A percentile compares a stretch with the other conserved stretches of the same genome.
Evolutionary conservation across 768 basidiomycete genomes (phyloP).

Genomic region (Suillus subluteus): DNA sequence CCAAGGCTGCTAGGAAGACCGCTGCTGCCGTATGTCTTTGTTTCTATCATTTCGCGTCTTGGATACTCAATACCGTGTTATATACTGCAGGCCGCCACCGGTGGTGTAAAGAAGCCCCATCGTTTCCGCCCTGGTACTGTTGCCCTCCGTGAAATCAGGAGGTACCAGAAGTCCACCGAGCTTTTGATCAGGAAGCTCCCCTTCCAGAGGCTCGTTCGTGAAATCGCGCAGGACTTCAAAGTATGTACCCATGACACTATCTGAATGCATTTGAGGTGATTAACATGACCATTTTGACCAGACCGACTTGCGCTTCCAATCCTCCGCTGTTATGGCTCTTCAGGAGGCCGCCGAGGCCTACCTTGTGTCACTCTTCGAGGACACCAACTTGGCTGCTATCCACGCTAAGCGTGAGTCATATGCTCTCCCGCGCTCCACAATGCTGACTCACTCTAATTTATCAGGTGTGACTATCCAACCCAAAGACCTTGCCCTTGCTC

Average conservation of each 20-base stretch:
- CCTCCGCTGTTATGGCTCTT: conserved; percentile 90
- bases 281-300: conserved; percentile 28
- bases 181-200: conserved; percentile 99
- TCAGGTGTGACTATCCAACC: conserved; percentile 72
- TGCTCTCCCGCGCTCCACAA: conserved; percentile 3
- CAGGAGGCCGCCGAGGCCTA: conserved; percentile 93
- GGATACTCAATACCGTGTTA: conserved; percentile 14
- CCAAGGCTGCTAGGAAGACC: conserved; percentile 94
- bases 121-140: conserved; percentile 97
- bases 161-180: conserved; percentile 99
- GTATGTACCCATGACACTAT: conserved; percentile 39
- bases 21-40: conserved; percentile 59
- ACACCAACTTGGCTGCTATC: conserved; percentile 91
- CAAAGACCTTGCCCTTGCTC: conserved; percentile 86
- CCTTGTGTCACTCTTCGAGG: conserved; percentile 85
- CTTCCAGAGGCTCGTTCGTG: conserved; percentile 97
- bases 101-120: conserved; percentile 99
- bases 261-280: not conserved
- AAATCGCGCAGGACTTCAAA: conserved; percentile 98
- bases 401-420: conserved; percentile 72
- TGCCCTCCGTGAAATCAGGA: conserved; percentile 97
- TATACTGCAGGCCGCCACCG: conserved; percentile 65
- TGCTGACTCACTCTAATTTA: conserved; percentile 20
- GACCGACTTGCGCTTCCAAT: conserved; percentile 95
- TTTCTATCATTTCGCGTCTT: not conserved